Percentiles rank a stretch among this genome's conserved stretches.
Conservation (phyloP, 129 eudicot genomes). For the Centrapalus pauciflorus region DNA sequence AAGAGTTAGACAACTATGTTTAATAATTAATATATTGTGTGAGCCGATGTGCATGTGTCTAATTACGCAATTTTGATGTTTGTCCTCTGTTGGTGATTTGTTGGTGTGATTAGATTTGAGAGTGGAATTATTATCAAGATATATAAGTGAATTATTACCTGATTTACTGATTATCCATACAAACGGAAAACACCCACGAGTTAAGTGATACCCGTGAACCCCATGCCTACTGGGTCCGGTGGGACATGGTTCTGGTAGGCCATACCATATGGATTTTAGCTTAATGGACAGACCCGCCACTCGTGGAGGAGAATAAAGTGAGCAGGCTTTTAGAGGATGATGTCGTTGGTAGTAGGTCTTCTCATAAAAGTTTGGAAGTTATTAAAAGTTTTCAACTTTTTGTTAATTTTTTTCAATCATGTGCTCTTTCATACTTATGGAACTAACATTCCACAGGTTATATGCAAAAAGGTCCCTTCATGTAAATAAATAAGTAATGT, state of each 20-base stretch:
- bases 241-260: conserved; percentile 24
- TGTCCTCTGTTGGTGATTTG: background rate
- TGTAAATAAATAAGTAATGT: no score
- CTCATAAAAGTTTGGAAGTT: no score
- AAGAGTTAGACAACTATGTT: conserved; percentile 10
- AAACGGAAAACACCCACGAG: background rate
- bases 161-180: conserved; percentile 12
- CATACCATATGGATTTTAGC: conserved; percentile 29
- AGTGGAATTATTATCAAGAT: background rate
- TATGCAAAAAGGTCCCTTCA: no score
- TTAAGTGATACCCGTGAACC: conserved; percentile 23
- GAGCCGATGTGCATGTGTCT: background rate
- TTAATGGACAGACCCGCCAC: conserved; percentile 18
- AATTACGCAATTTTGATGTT: background rate
- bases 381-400: background rate
- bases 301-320: conserved; percentile 9
- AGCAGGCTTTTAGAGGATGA: conserved; percentile 21
- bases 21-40: conserved; percentile 1
- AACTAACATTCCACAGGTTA: background rate
- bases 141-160: background rate
- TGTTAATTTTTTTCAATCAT: background rate
- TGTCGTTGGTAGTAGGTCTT: conserved; percentile 1
- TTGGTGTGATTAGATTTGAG: background rate
- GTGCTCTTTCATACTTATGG: no score
- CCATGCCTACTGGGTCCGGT: conserved; percentile 23